Evolutionary conservation across 768 basidiomycete genomes (phyloP), one percentile per base, ranked within the genome.

Genomic region (Psilocybe cyanescens): DNA sequence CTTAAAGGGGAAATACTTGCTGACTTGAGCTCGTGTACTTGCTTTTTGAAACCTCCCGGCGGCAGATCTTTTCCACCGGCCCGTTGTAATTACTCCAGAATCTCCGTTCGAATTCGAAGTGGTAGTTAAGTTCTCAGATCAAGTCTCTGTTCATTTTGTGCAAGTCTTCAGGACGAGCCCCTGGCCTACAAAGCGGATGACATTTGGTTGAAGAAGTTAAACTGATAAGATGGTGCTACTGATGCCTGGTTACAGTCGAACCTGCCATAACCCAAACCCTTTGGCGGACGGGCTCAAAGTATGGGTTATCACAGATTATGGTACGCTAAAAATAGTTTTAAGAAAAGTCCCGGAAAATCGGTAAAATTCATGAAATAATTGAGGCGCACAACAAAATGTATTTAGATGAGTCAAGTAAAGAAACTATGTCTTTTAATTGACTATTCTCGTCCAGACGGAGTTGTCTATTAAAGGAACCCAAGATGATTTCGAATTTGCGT

Each of bases 401-500:
- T 24, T 47, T 17, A n/a, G 37, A 53, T 53, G 48, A 8, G 29
- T 16, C 11, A 33, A 48, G 28, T 31, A 35, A 54, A 14, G 48
- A 51, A 59, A 61, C 47, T 51, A 62, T 66, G 28, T 53, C 19
- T 63, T 64, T 65, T 63, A 68, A 60, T 17, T 30, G 48, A 17
- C 51, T 64, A 17, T 17, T 63, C 57, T 63, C 57, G 7, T 69
- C 57, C 24, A 67, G 60, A 50, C 59, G 55, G 28, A 67, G 41
- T 52, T 68, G 47, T 35, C 9, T 61, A 33, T 53, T 69, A 57
- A 70, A 68, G 14, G 66, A 60, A 45, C 46, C 65, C 58, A 71
- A 61, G 45, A 67, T 45, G 35, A 59, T 56, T 50, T 70, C 67
- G n/a, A 71, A 52, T 62, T 68, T 67, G 33, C 63, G 52, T 3